Evolutionary conservation across 1,284 basidiomycete species (phyloP), one percentile per base, ranked within the genome.

Genomic region (Spongispora temasekensis): DNA sequence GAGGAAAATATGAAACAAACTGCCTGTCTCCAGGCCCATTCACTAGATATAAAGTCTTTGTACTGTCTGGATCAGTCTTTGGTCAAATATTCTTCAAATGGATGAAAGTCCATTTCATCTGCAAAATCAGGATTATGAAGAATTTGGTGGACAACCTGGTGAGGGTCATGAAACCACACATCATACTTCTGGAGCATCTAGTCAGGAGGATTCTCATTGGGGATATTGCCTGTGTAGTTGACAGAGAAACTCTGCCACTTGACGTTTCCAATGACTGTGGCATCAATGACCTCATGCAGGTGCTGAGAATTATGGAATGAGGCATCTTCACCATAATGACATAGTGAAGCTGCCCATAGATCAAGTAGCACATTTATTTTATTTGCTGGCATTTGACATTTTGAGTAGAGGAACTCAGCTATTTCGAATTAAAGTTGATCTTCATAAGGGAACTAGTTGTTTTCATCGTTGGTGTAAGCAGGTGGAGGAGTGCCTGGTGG

Each of bases 61-160:
- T 60, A 78, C 9, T 63, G 65, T 0, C 62, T 55, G 8, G 25
- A n/a, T 17, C 68, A 57, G 0, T 58, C 56, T 17, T 60, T 7
- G 6, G 57, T 55, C 15, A 61, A 57, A 19, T 63, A 73, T 15
- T 72, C 63, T 3, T 50, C 56, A 21, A 73, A 71, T 6, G 75
- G 70, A 0, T 65, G 61, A 28, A 67, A 68, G 57, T 79, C 72
- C 5, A 76, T 65, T 32, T 75, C 60, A 3, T 40, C 57, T 0
- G 60, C 64, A 53, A 76, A 76, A 6, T 63, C 66, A 0, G 66
- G 60, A 13, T 76, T 78, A 1, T 32, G 56, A 2, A 80, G 65
- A 15, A 53, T 53, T 32, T 15, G 30, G 25, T 53, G 51, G 31
- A 32, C 31, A 10, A 53, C 31, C 1, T 34, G 21, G 23, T 15